Conservation (phyloP, 805 yeast species). For the Candida maris region DNA sequence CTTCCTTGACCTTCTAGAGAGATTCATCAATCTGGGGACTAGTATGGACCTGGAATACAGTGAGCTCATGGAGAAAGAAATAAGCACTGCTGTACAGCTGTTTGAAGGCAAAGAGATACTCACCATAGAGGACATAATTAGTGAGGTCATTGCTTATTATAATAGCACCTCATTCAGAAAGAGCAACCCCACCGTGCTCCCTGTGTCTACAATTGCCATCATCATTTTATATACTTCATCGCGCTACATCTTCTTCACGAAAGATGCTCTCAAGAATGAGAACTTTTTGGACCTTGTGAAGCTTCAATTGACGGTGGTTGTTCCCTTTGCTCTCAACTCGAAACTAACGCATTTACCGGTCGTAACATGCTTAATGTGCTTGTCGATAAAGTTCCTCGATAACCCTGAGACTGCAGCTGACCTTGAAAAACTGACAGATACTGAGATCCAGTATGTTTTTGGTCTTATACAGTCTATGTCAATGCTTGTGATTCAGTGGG, state of each 20-base stretch:
- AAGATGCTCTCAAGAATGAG: conserved; percentile 6
- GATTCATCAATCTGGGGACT: conserved; percentile 42
- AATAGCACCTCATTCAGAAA: conserved; percentile 29
- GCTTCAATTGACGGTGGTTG: conserved; percentile 36
- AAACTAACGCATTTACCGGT: conserved; percentile 14
- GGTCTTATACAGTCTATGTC: conserved; percentile 25
- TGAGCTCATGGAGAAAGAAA: conserved; percentile 34
- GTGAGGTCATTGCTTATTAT: conserved; percentile 38
- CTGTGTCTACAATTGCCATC: conserved; percentile 32
- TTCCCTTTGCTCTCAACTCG: conserved; percentile 36
- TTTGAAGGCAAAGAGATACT: conserved; percentile 31
- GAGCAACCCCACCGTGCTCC: conserved; percentile 11
- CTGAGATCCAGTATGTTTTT: conserved; percentile 5
- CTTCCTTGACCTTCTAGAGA: conserved; percentile 19
- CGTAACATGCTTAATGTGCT: conserved; percentile 19
- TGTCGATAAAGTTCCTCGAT: conserved; percentile 18
- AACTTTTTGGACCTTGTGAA: conserved; percentile 34
- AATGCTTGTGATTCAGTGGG: conserved; percentile 15
- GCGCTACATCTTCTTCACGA: conserved; percentile 16
- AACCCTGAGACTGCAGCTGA: conserved; percentile 1
- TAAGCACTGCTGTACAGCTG: conserved; percentile 38
- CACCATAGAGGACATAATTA: conserved; percentile 38
- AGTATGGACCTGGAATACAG: conserved; percentile 65
- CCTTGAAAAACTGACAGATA: conserved; percentile 4
- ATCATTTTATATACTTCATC: conserved; percentile 27